Evolutionary conservation across 169 alveolate genomes (phyloP).

Genomic region (Cryptosporidium xiaoi): DNA sequence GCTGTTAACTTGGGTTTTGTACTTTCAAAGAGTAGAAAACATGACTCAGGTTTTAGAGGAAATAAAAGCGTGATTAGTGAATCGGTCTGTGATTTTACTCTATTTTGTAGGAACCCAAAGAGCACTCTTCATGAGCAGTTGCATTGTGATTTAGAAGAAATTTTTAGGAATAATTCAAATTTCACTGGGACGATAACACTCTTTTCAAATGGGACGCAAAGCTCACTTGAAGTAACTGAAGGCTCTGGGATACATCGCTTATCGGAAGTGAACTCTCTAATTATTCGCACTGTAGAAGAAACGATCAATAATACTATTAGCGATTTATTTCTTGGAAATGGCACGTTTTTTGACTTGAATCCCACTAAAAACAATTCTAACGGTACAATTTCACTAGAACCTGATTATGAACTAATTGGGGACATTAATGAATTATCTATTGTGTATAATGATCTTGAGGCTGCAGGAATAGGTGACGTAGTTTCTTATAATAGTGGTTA

Average conservation of each 20-base stretch:
- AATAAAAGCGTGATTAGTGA: neutral
- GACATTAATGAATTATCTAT: constrained; percentile 32
- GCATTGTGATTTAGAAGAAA: constrained; percentile 4
- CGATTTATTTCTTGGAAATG: constrained; percentile 25
- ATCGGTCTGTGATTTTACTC: constrained; percentile 1
- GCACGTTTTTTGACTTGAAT: constrained; percentile 14
- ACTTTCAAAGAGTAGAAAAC: constrained; percentile 18
- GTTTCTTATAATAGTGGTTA: constrained; percentile 14
- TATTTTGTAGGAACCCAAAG: too few species aligned
- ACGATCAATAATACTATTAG: neutral
- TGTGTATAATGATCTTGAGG: neutral
- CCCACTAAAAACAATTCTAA: neutral
- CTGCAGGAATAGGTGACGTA: neutral
- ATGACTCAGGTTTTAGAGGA: constrained; percentile 57
- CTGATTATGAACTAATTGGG: constrained; percentile 12
- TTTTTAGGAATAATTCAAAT: constrained; percentile 18
- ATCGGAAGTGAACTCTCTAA: neutral
- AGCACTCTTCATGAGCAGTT: constrained; percentile 50
- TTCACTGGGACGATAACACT: constrained; percentile 14
- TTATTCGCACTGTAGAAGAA: constrained; percentile 2
- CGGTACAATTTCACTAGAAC: constrained; percentile 13
- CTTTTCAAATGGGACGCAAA: constrained; percentile 24
- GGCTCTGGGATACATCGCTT: neutral
- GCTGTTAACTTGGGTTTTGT: constrained; percentile 10
- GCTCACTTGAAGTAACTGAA: constrained; percentile 9